phyloP scores from a whole-genome alignment of 305 asterid species.

The Fraxinus paxiana region DNA sequence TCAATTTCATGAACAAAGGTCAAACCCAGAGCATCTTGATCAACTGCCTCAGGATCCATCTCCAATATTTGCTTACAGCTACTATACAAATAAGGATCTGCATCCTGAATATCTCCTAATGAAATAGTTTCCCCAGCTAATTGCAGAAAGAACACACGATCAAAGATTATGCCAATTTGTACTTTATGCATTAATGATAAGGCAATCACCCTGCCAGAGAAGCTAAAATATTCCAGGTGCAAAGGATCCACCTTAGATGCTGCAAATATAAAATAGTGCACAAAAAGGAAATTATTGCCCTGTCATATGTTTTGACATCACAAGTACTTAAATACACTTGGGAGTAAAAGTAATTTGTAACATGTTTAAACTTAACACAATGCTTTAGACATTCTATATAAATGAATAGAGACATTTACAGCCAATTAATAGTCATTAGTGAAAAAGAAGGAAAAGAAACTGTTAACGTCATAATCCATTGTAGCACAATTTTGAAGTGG shows the following conservation, averaged over 20 bases:
- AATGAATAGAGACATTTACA: background rate
- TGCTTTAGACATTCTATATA: background rate
- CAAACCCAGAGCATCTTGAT: slow-evolving; percentile 71
- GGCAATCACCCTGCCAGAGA: slow-evolving; percentile 80
- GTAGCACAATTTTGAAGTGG: background rate
- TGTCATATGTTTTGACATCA: slow-evolving; percentile 3
- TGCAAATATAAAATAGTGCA: slow-evolving; percentile 38
- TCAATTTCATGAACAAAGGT: slow-evolving; percentile 70
- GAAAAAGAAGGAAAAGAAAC: background rate
- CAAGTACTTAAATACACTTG: background rate
- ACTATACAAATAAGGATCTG: slow-evolving; percentile 67
- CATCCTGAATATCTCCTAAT: slow-evolving; percentile 68
- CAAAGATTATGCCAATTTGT: slow-evolving; percentile 75
- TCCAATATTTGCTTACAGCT: slow-evolving; percentile 85
- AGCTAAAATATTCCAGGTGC: slow-evolving; percentile 71
- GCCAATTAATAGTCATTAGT: slow-evolving; percentile 1
- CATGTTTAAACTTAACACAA: background rate
- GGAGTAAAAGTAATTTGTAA: slow-evolving; percentile 1
- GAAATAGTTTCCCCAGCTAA: slow-evolving; percentile 56
- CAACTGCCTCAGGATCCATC: slow-evolving; percentile 71
- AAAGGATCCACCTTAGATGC: slow-evolving; percentile 78
- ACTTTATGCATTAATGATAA: slow-evolving; percentile 77
- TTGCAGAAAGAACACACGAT: slow-evolving; percentile 62
- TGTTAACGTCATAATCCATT: background rate
- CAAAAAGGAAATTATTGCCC: slow-evolving; percentile 20